phyloP scores from a whole-genome alignment of 2,329 filamentous ascomycete species.

The Aspergillus aculeatus region DNA sequence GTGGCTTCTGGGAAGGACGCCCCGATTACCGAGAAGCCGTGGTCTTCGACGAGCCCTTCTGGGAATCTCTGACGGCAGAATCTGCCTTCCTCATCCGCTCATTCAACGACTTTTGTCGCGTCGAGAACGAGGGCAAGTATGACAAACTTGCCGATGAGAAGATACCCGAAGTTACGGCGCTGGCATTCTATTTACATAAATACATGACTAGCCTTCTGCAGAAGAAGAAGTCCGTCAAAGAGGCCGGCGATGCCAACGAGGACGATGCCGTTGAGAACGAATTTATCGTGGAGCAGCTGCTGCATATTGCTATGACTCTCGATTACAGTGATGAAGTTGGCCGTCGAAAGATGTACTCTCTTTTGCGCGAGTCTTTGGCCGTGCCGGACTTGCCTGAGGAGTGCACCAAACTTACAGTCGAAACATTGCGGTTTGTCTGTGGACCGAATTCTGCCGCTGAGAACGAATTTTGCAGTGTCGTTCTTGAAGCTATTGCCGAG shows the following conservation, averaged over 20 bases:
- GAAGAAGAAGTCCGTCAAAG: conserved; percentile 37
- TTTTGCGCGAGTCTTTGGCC: conserved; percentile 81
- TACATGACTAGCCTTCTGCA: conserved; percentile 62
- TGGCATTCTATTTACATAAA: conserved; percentile 81
- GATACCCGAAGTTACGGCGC: conserved; percentile 87
- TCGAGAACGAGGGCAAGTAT: conserved; percentile 70
- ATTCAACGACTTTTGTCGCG: conserved; percentile 89
- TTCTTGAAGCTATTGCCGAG: conserved; percentile 92
- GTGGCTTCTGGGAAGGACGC: conserved; percentile 90
- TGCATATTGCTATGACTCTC: conserved; percentile 85
- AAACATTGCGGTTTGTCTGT: conserved; percentile 79
- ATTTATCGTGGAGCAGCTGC: conserved; percentile 91
- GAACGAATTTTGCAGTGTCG: conserved; percentile 51
- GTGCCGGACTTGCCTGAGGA: conserved; percentile 88
- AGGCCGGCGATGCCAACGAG: conserved; percentile 64
- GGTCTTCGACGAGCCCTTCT: conserved; percentile 47
- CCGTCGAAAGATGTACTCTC: conserved; percentile 89
- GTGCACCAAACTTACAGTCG: conserved; percentile 81
- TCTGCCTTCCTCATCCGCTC: conserved; percentile 86
- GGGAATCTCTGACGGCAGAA: conserved; percentile 63
- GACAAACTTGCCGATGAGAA: conserved; percentile 83
- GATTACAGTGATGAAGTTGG: conserved; percentile 99
- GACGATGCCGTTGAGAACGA: conserved; percentile 87
- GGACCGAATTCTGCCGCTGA: conserved; percentile 55
- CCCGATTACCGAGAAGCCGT: conserved; percentile 55